Conservation (phyloP, 805 yeast genomes). For the Scheffersomyces spartinae region DNA sequence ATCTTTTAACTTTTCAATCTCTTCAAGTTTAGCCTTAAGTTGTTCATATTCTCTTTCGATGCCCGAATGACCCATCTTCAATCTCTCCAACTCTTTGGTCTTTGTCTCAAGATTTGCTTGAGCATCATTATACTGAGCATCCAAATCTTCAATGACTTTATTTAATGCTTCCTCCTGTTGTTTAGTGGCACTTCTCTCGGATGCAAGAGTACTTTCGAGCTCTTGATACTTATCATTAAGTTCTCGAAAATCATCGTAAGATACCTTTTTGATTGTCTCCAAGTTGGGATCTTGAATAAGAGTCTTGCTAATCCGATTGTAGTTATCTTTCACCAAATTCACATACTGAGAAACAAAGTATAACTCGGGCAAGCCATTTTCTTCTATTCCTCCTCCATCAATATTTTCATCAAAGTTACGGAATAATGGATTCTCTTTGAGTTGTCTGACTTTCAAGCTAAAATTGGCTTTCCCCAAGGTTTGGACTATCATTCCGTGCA, state of each 20-base stretch:
- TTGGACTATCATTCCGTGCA: slow-evolving; percentile 51
- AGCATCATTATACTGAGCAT: no score
- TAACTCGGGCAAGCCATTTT: slow-evolving; percentile 80
- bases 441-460: slow-evolving; percentile 57
- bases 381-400: slow-evolving; percentile 47
- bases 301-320: slow-evolving; percentile 53
- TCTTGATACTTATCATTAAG: slow-evolving; percentile 26
- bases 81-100: slow-evolving; percentile 7
- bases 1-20: slow-evolving; percentile 8
- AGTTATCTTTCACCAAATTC: slow-evolving; percentile 56
- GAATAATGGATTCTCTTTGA: slow-evolving; percentile 48
- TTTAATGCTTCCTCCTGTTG: no score
- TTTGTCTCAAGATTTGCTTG: slow-evolving; percentile 4
- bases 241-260: slow-evolving; percentile 48
- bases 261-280: slow-evolving; percentile 58
- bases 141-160: no score
- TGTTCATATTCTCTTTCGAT: no score
- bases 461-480: slow-evolving; percentile 78
- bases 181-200: no score
- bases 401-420: slow-evolving; percentile 44
- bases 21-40: no score
- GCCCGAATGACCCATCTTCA: no score
- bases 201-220: no score
- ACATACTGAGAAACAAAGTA: slow-evolving; percentile 60
- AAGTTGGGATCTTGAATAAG: slow-evolving; percentile 61